phyloP scores from a whole-genome alignment of 768 basidiomycete genomes.

The Chalciporus piperatus region DNA sequence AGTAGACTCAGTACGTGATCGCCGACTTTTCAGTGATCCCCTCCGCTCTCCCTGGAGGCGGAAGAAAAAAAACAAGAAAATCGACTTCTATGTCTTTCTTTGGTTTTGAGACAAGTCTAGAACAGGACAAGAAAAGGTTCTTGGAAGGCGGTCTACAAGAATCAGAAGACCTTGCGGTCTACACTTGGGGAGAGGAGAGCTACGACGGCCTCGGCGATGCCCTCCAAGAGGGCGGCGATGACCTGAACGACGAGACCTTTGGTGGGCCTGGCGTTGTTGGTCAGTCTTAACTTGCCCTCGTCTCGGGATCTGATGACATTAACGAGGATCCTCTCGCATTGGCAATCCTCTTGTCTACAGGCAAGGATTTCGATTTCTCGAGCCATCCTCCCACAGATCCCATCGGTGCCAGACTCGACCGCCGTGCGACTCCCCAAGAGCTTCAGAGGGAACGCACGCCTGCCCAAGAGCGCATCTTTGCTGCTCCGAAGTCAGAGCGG shows the following conservation, averaged over 20 bases:
- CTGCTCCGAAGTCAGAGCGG: slow-evolving; percentile 24
- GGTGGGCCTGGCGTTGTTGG: slow-evolving; percentile 69
- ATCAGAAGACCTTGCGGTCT: slow-evolving; percentile 82
- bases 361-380: slow-evolving; percentile 91
- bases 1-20: too few relatives aligned
- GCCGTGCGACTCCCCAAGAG: slow-evolving; percentile 21
- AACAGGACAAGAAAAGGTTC: slow-evolving; percentile 60
- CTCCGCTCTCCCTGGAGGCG: slow-evolving; percentile 16
- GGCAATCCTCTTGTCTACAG: slow-evolving; percentile 37
- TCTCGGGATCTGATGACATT: slow-evolving; percentile 15
- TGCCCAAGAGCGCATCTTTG: slow-evolving; percentile 22
- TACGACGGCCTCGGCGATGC: slow-evolving; percentile 89
- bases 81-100: slow-evolving; percentile 71
- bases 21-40: background rate
- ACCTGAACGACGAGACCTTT: slow-evolving; percentile 97
- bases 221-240: slow-evolving; percentile 87
- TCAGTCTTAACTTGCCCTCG: slow-evolving; percentile 39
- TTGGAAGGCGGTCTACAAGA: slow-evolving; percentile 48
- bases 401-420: slow-evolving; percentile 11
- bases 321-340: background rate
- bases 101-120: slow-evolving; percentile 66
- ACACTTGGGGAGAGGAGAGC: slow-evolving; percentile 88
- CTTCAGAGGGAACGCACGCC: slow-evolving; percentile 27
- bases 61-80: slow-evolving; percentile 14
- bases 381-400: slow-evolving; percentile 37